Percentiles rank a stretch among this genome's conserved stretches.
Conservation (phyloP, 2,329 filamentous ascomycete species). For the Alternaria burnsii region DNA sequence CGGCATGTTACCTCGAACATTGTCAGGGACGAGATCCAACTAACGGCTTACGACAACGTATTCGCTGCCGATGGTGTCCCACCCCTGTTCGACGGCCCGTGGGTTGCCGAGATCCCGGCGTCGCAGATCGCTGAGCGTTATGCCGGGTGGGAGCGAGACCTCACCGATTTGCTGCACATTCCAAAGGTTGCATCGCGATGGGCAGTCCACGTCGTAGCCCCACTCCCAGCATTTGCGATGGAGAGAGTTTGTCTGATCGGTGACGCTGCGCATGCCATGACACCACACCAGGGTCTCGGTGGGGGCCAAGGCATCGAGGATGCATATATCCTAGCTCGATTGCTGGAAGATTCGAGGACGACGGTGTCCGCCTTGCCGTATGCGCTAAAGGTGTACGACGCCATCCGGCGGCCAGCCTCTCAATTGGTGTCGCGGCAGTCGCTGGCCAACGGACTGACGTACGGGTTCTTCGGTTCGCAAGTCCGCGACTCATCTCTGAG, state of each 20-base stretch:
- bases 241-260: not conserved
- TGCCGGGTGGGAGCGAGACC: not conserved
- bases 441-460: not conserved
- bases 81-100: not conserved
- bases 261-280: constrained; percentile 1
- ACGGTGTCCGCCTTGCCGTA: not conserved
- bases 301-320: not conserved
- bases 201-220: not conserved
- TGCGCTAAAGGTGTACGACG: not conserved
- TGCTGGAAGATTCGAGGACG: not conserved
- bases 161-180: not conserved
- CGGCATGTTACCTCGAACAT: not conserved
- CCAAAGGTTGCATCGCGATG: not conserved
- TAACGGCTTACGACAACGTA: not conserved
- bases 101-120: not conserved
- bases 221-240: not conserved
- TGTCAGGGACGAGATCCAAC: not conserved
- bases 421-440: not conserved
- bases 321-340: not conserved
- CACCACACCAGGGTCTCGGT: not conserved
- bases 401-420: not conserved
- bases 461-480: not conserved
- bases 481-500: not conserved
- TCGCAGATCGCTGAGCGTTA: not conserved
- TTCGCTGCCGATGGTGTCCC: not conserved